phyloP scores from a whole-genome alignment of 129 eudicot genomes.

The Lonicera japonica region DNA sequence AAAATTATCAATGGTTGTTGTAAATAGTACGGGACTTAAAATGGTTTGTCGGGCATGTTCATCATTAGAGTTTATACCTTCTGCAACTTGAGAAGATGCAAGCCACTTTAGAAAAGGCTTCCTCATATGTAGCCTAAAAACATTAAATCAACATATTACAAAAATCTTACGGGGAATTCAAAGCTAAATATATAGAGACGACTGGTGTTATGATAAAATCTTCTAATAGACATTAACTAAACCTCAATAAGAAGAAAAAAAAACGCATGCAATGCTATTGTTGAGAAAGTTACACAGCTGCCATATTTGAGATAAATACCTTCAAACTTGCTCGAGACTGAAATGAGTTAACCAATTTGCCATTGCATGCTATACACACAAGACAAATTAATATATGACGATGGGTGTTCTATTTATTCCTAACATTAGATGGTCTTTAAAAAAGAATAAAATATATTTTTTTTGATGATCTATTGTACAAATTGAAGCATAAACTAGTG shows the following conservation, averaged over 20 bases:
- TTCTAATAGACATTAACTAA: neutral
- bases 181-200: neutral
- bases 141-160: conserved; percentile 2
- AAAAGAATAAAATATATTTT: no score
- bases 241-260: neutral
- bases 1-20: conserved; percentile 61
- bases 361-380: no score
- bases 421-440: no score
- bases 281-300: neutral
- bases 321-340: neutral
- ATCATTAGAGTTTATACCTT: conserved; percentile 92
- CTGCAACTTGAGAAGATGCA: conserved; percentile 98
- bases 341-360: no score
- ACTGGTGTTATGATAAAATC: no score
- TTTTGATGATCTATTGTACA: no score
- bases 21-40: conserved; percentile 75
- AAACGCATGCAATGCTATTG: neutral
- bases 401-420: no score
- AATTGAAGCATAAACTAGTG: no score
- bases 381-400: no score
- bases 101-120: conserved; percentile 88
- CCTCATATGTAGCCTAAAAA: conserved; percentile 50
- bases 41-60: conserved; percentile 75
- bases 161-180: conserved; percentile 4
- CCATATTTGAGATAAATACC: neutral